Conservation (phyloP, 148 eudicot genomes). For the Silene latifolia region DNA sequence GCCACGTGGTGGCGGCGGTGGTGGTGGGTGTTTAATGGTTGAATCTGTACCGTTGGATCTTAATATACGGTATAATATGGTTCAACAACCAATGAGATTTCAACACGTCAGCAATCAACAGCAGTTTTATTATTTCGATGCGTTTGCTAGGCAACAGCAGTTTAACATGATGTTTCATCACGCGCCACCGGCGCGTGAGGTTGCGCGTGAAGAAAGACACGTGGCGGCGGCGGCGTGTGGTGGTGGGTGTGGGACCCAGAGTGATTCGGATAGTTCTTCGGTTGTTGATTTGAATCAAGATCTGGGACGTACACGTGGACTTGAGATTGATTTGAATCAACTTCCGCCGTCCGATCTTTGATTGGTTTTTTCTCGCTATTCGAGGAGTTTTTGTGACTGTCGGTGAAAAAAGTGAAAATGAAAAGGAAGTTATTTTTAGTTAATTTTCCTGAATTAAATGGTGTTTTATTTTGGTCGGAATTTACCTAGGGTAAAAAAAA, state of each 20-base stretch:
- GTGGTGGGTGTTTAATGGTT: constrained; percentile 13
- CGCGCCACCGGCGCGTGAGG: constrained; percentile 14
- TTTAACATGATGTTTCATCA: constrained; percentile 3
- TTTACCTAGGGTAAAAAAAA: constrained; percentile 14
- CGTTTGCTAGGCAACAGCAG: constrained; percentile 14
- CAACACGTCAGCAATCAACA: constrained; percentile 1
- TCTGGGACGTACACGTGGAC: constrained; percentile 18
- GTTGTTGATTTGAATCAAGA: constrained; percentile 47
- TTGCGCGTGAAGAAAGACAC: not conserved
- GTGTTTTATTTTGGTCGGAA: not conserved
- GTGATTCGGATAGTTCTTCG: constrained; percentile 58
- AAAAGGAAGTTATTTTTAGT: not conserved
- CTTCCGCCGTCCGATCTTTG: constrained; percentile 47
- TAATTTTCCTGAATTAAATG: not conserved
- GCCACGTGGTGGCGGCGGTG: too few relatives aligned
- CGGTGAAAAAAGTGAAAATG: not conserved
- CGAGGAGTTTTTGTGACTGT: not conserved
- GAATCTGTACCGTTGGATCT: constrained; percentile 39
- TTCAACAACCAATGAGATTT: not conserved
- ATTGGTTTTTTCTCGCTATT: constrained; percentile 17
- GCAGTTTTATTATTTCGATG: constrained; percentile 28
- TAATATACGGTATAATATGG: constrained; percentile 13
- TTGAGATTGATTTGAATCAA: constrained; percentile 46
- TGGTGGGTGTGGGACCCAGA: constrained; percentile 18
- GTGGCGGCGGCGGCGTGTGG: not conserved